Conservation (phyloP, 306 rosid species). For the Arachis stenosperma region DNA sequence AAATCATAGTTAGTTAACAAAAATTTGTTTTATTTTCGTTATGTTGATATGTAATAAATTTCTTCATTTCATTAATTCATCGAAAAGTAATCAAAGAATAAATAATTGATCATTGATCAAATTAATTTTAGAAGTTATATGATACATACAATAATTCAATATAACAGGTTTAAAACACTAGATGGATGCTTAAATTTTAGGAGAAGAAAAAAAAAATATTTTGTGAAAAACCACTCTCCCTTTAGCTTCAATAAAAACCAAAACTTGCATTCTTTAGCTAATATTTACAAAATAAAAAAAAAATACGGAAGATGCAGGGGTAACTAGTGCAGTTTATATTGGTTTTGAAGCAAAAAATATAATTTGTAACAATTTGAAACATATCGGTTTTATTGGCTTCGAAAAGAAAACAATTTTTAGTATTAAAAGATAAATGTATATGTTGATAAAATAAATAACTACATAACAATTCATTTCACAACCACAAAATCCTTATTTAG, state of each 20-base stretch:
- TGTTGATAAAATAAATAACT: too few species aligned
- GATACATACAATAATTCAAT: background rate
- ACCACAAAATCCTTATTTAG: too few species aligned
- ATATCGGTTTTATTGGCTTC: too few species aligned
- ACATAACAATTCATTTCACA: too few species aligned
- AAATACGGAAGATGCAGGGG: background rate
- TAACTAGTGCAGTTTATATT: too few species aligned
- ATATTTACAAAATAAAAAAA: background rate
- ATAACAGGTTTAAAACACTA: background rate
- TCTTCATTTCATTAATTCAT: background rate
- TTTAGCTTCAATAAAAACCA: background rate
- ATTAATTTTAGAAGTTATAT: background rate
- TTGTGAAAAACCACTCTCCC: background rate
- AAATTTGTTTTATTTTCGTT: background rate
- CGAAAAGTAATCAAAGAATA: constrained; percentile 8
- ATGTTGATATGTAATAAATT: background rate
- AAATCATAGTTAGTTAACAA: too few species aligned
- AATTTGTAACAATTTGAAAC: too few species aligned
- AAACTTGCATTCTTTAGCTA: background rate
- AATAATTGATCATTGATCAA: background rate
- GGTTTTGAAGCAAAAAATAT: too few species aligned
- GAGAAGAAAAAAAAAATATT: background rate
- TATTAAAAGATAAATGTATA: too few species aligned
- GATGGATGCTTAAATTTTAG: background rate
- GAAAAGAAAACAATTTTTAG: too few species aligned